Percentiles rank a stretch among this genome's conserved stretches.
Evolutionary conservation across 1,284 basidiomycete species (phyloP).

Genomic region (Naganishia cerealis): DNA sequence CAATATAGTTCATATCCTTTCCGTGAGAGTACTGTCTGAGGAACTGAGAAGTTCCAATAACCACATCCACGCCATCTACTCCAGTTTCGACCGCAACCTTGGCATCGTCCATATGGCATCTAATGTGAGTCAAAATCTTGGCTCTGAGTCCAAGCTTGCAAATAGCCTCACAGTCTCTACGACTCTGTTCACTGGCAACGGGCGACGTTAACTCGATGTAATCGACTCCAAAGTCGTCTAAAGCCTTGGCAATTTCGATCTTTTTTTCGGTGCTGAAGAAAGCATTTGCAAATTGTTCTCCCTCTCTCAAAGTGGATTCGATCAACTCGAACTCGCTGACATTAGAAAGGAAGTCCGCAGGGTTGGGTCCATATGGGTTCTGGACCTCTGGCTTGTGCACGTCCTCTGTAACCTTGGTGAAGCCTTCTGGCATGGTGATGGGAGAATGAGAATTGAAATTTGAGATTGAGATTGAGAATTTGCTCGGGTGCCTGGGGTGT

Average conservation of each 20-base stretch:
- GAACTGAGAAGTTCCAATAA: conserved; percentile 98
- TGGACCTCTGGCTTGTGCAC: too few species aligned
- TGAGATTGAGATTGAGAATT: too few species aligned
- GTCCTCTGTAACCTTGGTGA: too few species aligned
- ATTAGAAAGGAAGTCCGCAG: too few species aligned
- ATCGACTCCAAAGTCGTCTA: conserved; percentile 92
- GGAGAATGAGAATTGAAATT: too few species aligned
- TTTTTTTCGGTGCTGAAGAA: conserved; percentile 99
- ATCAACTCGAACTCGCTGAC: too few species aligned
- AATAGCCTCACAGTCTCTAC: conserved; percentile 94
- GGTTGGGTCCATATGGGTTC: too few species aligned
- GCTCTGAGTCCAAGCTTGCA: conserved; percentile 96
- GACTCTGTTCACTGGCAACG: conserved; percentile 96
- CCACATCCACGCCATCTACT: conserved; percentile 98
- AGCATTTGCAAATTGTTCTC: conserved; percentile 98
- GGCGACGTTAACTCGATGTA: conserved; percentile 99
- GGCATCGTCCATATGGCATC: conserved; percentile 99
- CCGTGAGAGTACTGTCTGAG: conserved; percentile 99
- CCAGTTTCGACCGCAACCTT: conserved; percentile 97
- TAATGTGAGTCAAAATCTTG: conserved; percentile 93
- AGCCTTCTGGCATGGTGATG: too few species aligned
- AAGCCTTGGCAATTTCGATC: conserved; percentile 93
- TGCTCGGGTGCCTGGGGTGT: too few species aligned
- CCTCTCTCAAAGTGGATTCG: too few species aligned
- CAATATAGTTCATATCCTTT: conserved; percentile 99